Base-by-base conservation (phyloP, 352 stramenopile genomes). In the Phytophthora cryptogea region DNA sequence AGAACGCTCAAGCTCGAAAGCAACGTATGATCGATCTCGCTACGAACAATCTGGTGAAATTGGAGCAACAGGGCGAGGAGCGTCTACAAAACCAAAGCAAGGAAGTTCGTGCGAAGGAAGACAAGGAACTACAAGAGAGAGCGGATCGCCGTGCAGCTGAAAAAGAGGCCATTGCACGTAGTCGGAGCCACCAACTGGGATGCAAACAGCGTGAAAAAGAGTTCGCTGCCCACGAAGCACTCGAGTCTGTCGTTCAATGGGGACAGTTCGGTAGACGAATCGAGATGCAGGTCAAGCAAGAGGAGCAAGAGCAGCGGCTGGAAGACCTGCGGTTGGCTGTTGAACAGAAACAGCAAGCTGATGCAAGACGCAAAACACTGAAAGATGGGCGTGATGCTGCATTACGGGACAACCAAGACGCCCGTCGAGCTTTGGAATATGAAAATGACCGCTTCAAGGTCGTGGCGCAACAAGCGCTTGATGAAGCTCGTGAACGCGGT, bases 1-100 rank as follows among this genome's bases (percentile, higher is more conserved):
- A 79, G 14, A 70, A 75, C 30, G 58, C 76, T 0, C 78, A 89
- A 32, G 70, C 81, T 31, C 68, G 82, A 42, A 92, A 92, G 49
- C 82, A 92, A 58, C 81, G 80, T 16, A 93, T 95, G 86, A 92
- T 95, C 41, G 82, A 95, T 44, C 66, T 91, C 50, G 86, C 78
- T 27, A 81, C 78, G 11, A 73, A 90, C 17, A 89, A 90, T 43
- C 54, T 95, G 20, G 52, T 91, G 27, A 78, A 90, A 41, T 55
- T 92, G 10, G 80, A 91, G 54, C 71, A 80, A 5, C 72, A 84
- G 42, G 74, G 74, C n/a, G 80, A 93, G 10, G 17, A 66, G 36
- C 80, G 83, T 11, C 59, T 95, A 1, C 54, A 86, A 20, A 80
- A 83, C 50, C 82, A 93, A 56, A 82, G 71, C 51, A 78, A 78